A percentile compares a stretch with the other conserved stretches of the same genome.
phyloP scores from a whole-genome alignment of 805 yeast species.

The Ogataea pini region DNA sequence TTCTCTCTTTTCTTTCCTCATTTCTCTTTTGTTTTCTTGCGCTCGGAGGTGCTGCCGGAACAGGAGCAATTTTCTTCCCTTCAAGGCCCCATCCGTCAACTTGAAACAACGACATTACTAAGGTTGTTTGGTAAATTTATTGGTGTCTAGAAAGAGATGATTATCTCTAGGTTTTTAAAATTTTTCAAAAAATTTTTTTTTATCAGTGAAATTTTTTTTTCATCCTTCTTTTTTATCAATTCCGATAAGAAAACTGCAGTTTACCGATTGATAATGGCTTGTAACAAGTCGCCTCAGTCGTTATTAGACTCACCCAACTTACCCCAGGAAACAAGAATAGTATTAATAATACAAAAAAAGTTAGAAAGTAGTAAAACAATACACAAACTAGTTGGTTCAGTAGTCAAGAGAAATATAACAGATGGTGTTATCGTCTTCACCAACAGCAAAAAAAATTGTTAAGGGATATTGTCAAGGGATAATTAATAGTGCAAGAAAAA shows the following conservation, averaged over 20 bases:
- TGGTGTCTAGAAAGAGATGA: no score
- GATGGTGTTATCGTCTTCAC: not conserved
- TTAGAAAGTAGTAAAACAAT: slow-evolving; percentile 6
- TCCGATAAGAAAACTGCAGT: not conserved
- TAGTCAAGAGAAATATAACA: not conserved
- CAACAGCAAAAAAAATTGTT: not conserved
- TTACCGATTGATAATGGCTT: no score
- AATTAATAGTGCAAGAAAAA: not conserved
- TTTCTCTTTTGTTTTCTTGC: slow-evolving; percentile 21
- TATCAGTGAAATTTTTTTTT: not conserved
- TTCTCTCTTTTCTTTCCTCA: slow-evolving; percentile 12
- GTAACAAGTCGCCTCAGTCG: no score
- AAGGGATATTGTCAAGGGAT: not conserved
- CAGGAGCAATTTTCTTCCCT: slow-evolving; percentile 50
- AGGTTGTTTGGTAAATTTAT: not conserved
- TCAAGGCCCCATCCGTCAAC: slow-evolving; percentile 83
- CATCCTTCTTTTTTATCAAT: not conserved
- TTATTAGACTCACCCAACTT: no score
- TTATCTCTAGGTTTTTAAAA: not conserved
- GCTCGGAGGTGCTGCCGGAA: slow-evolving; percentile 34
- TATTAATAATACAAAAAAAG: slow-evolving; percentile 10
- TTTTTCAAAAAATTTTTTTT: slow-evolving; percentile 2
- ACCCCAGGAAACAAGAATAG: not conserved
- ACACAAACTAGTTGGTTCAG: slow-evolving; percentile 5
- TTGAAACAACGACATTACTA: slow-evolving; percentile 65